phyloP scores from a whole-genome alignment of 2,329 filamentous ascomycete species.

The Calonectria montana region DNA sequence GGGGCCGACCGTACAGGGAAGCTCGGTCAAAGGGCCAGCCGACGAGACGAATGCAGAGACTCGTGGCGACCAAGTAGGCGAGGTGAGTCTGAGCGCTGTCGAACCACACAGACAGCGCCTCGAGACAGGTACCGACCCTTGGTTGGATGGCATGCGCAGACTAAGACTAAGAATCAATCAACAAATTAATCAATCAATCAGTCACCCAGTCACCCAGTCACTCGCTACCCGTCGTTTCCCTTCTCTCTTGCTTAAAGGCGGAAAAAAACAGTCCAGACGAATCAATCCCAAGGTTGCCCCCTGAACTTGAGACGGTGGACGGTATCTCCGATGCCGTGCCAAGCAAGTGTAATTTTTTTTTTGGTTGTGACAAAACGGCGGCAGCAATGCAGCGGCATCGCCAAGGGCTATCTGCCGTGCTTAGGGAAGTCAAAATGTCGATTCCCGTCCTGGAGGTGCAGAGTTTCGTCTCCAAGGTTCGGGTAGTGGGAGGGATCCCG shows the following conservation, averaged over 20 bases:
- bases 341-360: not conserved
- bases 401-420: not conserved
- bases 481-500: conserved; percentile 21
- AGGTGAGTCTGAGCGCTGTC: not conserved
- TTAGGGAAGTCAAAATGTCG: conserved; percentile 1
- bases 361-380: not conserved
- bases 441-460: not conserved
- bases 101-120: not conserved
- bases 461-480: not conserved
- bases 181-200: too few relatives aligned
- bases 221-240: not conserved
- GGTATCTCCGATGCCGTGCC: not conserved
- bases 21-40: not conserved
- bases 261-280: not conserved
- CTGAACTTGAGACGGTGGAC: not conserved
- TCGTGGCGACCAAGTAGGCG: not conserved
- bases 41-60: not conserved
- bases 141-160: too few relatives aligned
- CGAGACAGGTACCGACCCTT: too few relatives aligned
- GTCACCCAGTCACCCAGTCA: too few relatives aligned
- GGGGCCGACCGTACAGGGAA: not conserved
- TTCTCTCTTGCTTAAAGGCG: not conserved
- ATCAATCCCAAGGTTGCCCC: not conserved
- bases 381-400: not conserved
- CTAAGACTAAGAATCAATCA: too few relatives aligned